These are phyloP conservation scores for Clathrus columnatus DNA, from an alignment of 768 basidiomycete species.

Conservation along the genomic window DNA sequence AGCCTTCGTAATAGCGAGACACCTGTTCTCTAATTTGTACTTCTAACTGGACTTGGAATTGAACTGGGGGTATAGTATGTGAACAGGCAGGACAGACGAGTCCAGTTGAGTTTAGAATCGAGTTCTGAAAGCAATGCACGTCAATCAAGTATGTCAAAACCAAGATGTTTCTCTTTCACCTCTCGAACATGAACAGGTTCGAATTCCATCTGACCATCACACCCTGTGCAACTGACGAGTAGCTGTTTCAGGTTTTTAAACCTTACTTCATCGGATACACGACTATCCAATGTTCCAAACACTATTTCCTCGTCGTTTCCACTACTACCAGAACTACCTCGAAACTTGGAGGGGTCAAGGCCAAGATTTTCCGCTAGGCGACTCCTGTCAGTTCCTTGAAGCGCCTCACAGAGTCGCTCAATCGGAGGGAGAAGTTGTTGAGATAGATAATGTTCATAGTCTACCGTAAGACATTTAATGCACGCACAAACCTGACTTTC, in stretches of 20 bases:
- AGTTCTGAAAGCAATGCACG: constrained; percentile 36
- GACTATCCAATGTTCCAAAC: constrained; percentile 80
- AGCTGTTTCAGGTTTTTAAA: constrained; percentile 73
- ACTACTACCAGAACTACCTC: constrained; percentile 22
- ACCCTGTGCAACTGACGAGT: constrained; percentile 66
- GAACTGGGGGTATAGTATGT: constrained; percentile 40
- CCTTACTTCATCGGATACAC: constrained; percentile 78
- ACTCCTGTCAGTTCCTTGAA: constrained; percentile 89
- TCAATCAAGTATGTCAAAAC: background rate
- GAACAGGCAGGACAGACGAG: constrained; percentile 59
- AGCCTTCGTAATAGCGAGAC: constrained; percentile 77
- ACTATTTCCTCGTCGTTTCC: constrained; percentile 43
- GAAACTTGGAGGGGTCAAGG: constrained; percentile 52
- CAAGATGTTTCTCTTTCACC: constrained; percentile 28
- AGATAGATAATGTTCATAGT: constrained; percentile 86
- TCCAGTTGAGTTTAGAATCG: constrained; percentile 56
- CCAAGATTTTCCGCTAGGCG: constrained; percentile 92
- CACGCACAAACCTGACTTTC: constrained; percentile 2
- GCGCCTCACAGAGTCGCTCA: constrained; percentile 90
- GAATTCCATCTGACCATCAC: constrained; percentile 52
- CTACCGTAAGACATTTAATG: constrained; percentile 29
- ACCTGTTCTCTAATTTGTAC: constrained; percentile 74
- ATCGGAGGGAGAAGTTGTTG: constrained; percentile 92
- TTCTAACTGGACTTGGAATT: constrained; percentile 80
- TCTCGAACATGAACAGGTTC: constrained; percentile 50